Base-by-base conservation (phyloP, 2,329 filamentous ascomycete genomes). In the Colletotrichum sp. region DNA sequence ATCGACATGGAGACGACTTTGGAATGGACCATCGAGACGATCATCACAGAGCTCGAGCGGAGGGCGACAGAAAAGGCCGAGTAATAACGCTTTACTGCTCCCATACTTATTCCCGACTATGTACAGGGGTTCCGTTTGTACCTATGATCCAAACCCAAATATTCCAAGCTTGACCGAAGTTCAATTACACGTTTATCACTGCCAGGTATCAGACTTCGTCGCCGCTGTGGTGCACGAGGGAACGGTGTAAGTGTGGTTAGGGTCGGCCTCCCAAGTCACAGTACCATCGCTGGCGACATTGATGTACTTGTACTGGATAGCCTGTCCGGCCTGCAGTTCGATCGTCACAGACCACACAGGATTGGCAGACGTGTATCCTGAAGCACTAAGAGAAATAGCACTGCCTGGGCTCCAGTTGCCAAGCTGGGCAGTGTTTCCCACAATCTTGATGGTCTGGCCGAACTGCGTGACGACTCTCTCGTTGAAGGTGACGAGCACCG, bases 281-380 rank as follows among this genome's bases (percentile, higher is more conserved):
- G 84, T 85, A 1, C 92, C 90, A 78, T 90, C 88, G 1, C 83
- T 80, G 74, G 87, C 86, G 56, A 93, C 88, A 66, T 90, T 89
- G 79, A 95, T 89, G 80, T 91, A 95, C 85, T 95, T 95, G 83
- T 94, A 95, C 84, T 91, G 80, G 58, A 95, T 85, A 4, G 82
- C 84, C 64, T 87, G 86, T 4, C 93, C 93, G 0, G 91, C 87
- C 0, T 86, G 83, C 18, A 95, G 82, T 2, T 84, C 85, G 32
- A 95, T 80, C 0, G 89, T 89, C 0, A 83, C 87, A 61, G 85
- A 87, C 94, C 94, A 95, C 8, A 94, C 78, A 1, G 90, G 91
- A 79, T 93, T 91, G 39, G 81, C 84, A 3, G 85, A 79, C 0
- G 91, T 93, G 81, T 95, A 95, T 22, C 86, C 80, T 18, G 84